Percentiles rank a stretch among this genome's conserved stretches.
phyloP scores from a whole-genome alignment of 2,329 filamentous ascomycete genomes.

The Penicillium sclerotiorum region DNA sequence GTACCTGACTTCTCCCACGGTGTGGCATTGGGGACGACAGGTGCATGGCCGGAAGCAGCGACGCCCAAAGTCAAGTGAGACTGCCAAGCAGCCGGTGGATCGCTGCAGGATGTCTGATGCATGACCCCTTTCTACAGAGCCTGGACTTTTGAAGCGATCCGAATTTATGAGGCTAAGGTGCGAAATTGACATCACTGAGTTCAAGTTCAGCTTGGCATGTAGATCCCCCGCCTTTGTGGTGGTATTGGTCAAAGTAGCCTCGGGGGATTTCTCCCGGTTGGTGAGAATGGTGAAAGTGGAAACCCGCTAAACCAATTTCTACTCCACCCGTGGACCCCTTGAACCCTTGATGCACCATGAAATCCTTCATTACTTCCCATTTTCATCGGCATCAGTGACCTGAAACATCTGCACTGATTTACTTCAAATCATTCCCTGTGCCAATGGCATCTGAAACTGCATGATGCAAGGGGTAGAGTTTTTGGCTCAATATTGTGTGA shows the following conservation, averaged over 20 bases:
- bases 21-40: not conserved
- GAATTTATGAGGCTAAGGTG: not conserved
- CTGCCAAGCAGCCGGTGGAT: not conserved
- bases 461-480: too few relatives aligned
- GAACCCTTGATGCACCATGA: not conserved
- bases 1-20: not conserved
- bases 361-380: too few relatives aligned
- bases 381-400: too few relatives aligned
- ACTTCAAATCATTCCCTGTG: too few relatives aligned
- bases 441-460: too few relatives aligned
- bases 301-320: not conserved
- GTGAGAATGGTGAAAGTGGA: not conserved
- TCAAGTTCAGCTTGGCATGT: not conserved
- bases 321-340: not conserved
- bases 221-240: constrained; percentile 2
- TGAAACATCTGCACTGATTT: too few relatives aligned
- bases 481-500: too few relatives aligned
- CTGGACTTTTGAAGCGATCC: not conserved
- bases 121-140: not conserved
- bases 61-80: not conserved
- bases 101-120: not conserved
- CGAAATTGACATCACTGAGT: not conserved
- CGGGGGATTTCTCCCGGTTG: not conserved
- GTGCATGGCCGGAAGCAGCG: not conserved
- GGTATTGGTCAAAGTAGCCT: not conserved